These are phyloP conservation scores for Saturnispora silvae DNA, from an alignment of 805 yeast species.

Conservation along the genomic window DNA sequence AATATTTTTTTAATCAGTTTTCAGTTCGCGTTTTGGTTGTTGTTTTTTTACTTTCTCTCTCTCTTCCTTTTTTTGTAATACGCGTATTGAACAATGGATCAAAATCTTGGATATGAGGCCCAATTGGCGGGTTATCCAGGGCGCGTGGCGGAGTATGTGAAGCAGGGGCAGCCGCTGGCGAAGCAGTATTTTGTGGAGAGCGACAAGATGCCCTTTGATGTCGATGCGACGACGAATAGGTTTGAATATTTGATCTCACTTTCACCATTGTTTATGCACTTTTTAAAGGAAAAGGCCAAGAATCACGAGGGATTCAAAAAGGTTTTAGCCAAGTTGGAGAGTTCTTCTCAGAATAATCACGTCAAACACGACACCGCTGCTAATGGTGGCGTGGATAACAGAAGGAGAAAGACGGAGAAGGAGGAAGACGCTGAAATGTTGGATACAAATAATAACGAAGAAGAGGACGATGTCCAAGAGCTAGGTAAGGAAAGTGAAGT, in stretches of 20 bases:
- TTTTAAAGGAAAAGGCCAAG: slow-evolving; percentile 52
- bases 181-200: slow-evolving; percentile 24
- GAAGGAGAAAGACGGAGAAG: slow-evolving; percentile 62
- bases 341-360: slow-evolving; percentile 2
- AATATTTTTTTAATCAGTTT: too few species aligned
- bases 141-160: background rate
- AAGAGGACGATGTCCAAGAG: slow-evolving; percentile 12
- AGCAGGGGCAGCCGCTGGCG: background rate
- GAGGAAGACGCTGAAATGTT: slow-evolving; percentile 73
- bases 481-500: slow-evolving; percentile 10
- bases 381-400: slow-evolving; percentile 22
- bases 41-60: background rate
- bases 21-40: background rate
- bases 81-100: background rate
- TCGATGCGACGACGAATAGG: slow-evolving; percentile 51
- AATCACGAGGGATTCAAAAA: slow-evolving; percentile 47
- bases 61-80: background rate
- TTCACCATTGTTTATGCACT: slow-evolving; percentile 58
- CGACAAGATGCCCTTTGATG: slow-evolving; percentile 32
- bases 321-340: slow-evolving; percentile 27
- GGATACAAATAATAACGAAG: slow-evolving; percentile 40
- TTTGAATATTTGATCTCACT: slow-evolving; percentile 57
- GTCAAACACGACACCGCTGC: slow-evolving; percentile 7
- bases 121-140: slow-evolving; percentile 2
- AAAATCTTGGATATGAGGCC: background rate